phyloP scores from a whole-genome alignment of 305 asterid species.

The Plantago coronopus region DNA sequence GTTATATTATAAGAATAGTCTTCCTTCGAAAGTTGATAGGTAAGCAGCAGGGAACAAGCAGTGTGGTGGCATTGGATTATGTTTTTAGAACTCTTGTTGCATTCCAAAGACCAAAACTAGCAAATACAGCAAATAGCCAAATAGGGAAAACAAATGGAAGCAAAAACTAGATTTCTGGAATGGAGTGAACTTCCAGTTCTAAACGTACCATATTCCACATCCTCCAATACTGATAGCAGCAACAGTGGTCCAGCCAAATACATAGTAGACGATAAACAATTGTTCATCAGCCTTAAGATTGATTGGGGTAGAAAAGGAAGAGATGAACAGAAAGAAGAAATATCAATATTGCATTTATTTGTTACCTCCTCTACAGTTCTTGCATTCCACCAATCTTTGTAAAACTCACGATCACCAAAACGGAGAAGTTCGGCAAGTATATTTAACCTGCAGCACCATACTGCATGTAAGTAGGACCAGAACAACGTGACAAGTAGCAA shows the following conservation, averaged over 20 bases:
- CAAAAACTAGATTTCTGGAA: slow-evolving; percentile 9
- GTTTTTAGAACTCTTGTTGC: too few species aligned
- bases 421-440: slow-evolving; percentile 90
- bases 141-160: background rate
- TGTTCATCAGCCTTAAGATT: slow-evolving; percentile 28
- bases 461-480: slow-evolving; percentile 37
- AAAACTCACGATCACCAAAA: slow-evolving; percentile 98
- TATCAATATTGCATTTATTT: slow-evolving; percentile 6
- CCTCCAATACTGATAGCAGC: slow-evolving; percentile 90
- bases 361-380: slow-evolving; percentile 91
- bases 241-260: slow-evolving; percentile 27
- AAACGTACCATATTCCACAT: slow-evolving; percentile 97
- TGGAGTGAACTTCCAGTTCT: slow-evolving; percentile 20
- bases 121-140: background rate
- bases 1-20: too few species aligned
- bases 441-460: slow-evolving; percentile 76
- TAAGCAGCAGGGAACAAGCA: too few species aligned
- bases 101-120: too few species aligned
- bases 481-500: slow-evolving; percentile 19
- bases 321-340: background rate
- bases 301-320: slow-evolving; percentile 12
- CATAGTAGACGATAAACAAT: slow-evolving; percentile 22
- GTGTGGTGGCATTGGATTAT: too few species aligned
- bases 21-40: too few species aligned
- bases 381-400: slow-evolving; percentile 99